A percentile compares a stretch with the other conserved stretches of the same genome.
Evolutionary conservation across 352 stramenopile species (phyloP).

Genomic region (Globisporangium perplexum): DNA sequence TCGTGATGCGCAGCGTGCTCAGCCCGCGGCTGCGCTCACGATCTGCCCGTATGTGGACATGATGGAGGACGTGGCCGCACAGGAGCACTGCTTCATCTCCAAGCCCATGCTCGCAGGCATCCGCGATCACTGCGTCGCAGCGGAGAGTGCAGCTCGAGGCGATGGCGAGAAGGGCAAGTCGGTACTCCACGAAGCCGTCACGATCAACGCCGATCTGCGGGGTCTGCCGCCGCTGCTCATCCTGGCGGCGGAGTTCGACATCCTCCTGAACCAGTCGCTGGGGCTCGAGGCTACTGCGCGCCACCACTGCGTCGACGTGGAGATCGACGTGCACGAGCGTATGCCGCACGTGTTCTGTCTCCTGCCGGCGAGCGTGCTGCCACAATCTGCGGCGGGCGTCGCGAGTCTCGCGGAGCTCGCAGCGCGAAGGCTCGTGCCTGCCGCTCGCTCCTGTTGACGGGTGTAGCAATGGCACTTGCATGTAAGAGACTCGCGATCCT

Average conservation of each 20-base stretch:
- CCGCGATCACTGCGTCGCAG: conserved; percentile 2
- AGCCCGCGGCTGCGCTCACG: conserved; percentile 25
- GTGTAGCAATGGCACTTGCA: not conserved
- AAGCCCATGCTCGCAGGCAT: conserved; percentile 8
- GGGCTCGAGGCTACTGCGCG: conserved; percentile 20
- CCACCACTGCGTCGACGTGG: conserved; percentile 23
- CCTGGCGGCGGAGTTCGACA: conserved; percentile 24
- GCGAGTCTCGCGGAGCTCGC: conserved; percentile 33
- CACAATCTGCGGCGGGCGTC: conserved; percentile 26
- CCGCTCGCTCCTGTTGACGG: not conserved
- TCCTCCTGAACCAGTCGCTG: conserved; percentile 23
- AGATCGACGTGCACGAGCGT: conserved; percentile 29
- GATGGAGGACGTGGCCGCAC: conserved; percentile 6
- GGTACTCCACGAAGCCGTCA: conserved; percentile 3
- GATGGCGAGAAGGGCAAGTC: not conserved
- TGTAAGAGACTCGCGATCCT: too few species aligned
- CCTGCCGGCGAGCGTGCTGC: conserved; percentile 17
- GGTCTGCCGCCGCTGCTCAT: conserved; percentile 31
- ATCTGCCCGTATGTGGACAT: conserved; percentile 41
- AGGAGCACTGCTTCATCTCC: conserved; percentile 22
- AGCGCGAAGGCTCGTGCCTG: conserved; percentile 11
- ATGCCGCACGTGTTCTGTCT: conserved; percentile 39
- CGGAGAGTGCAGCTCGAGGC: not conserved
- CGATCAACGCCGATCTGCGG: conserved; percentile 9
- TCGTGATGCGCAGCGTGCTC: conserved; percentile 13